Base-by-base conservation (phyloP, 768 basidiomycete genomes). In the Asterophora parasitica region DNA sequence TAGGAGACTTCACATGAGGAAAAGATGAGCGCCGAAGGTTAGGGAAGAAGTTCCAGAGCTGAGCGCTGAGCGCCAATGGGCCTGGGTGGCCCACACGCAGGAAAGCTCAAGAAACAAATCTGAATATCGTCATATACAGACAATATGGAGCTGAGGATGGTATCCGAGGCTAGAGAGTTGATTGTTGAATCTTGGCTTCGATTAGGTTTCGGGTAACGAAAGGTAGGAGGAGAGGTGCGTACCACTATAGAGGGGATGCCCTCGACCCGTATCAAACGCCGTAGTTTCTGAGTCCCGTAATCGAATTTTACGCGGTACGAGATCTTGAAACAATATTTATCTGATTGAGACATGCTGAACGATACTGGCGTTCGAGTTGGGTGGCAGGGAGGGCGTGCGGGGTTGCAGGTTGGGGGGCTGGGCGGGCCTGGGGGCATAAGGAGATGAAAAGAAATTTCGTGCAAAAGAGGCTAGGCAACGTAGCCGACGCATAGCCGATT, bases 41-140 rank as follows among this genome's bases (percentile, higher is more conserved):
- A 20, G 98, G 76, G 7, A 99, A 76, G 62, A 98, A 99, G 65
- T 99, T 96, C 95, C 96, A 99, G 45, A 99, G 70, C 54, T 85
- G 85, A 23, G 98, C n/a, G n/a, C n/a, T n/a, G n/a, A n/a, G n/a
- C n/a, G n/a, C n/a, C n/a, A n/a, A n/a, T n/a, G 74, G 19, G 96
- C 95, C 69, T 98, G 0, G 96, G 96, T 4, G 94, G 95, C 9
- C 95, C 98, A 60, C 94, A 94, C 5, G 95, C 96, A 99, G 74
- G 31, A 97, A 82, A 51, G 96, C 93, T 95, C 56, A 26, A 8
- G 32, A 27, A 32, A 32, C 37, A 42, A 35, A 17, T 37, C 28
- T 52, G 11, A 52, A 32, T 27, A 46, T 46, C 41, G 1, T 38
- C 10, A 26, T 17, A 35, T 30, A n/a, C n/a, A n/a, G n/a, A n/a